phyloP scores from a whole-genome alignment of 306 rosid species.

The Dryas alaskensis region DNA sequence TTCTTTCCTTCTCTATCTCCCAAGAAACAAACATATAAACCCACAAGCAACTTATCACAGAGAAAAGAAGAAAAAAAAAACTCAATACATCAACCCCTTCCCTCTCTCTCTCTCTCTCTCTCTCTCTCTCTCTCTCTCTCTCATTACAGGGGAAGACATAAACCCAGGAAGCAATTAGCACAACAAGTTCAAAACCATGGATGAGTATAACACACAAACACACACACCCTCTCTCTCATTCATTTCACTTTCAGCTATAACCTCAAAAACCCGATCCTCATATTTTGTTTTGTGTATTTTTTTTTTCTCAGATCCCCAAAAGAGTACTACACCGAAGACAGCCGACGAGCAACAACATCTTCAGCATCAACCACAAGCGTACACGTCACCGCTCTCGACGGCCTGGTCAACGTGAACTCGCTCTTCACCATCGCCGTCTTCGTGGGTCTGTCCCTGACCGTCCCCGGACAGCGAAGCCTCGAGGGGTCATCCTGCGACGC shows the following conservation, averaged over 20 bases:
- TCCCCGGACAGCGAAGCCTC: conserved; percentile 59
- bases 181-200: conserved; percentile 20
- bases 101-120: too few species aligned
- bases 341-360: conserved; percentile 23
- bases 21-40: not conserved
- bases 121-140: not conserved
- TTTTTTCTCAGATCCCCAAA: conserved; percentile 54
- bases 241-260: not conserved
- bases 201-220: conserved; percentile 15
- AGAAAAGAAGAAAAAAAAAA: not conserved
- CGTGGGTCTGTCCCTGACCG: conserved; percentile 82
- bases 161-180: conserved; percentile 1
- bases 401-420: conserved; percentile 82
- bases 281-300: not conserved
- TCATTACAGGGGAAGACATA: not conserved
- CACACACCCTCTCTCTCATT: not conserved
- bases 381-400: conserved; percentile 88
- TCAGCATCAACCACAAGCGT: conserved; percentile 61
- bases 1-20: not conserved
- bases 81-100: not conserved
- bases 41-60: not conserved
- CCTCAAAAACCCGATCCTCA: not conserved
- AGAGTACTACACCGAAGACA: conserved; percentile 22
- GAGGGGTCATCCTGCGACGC: conserved; percentile 70
- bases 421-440: conserved; percentile 94